Evolutionary conservation across 2,329 filamentous ascomycete genomes (phyloP), one percentile per base, ranked within the genome.

Genomic region (Fusarium virguliforme): DNA sequence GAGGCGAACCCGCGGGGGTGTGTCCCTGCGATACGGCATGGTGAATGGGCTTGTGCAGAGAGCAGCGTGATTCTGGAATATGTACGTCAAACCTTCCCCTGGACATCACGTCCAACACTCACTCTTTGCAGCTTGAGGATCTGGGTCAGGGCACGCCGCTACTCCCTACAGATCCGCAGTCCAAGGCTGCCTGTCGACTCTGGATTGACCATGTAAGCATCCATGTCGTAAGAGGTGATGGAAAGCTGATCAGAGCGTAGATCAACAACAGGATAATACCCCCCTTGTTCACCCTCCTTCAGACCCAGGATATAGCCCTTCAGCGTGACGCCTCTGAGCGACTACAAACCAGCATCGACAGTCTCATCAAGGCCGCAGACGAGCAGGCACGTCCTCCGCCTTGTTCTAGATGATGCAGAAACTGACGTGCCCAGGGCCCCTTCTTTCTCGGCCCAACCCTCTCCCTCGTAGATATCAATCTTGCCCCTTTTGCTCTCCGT

Each of bases 31-130:
- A 86, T 97, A 64, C 86, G 90, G 40, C 91, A 96, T 79, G 92
- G 91, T 10, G 89, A 93, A 68, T 97, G 93, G 93, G 90, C 91
- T 0, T 94, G 91, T 75, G 91, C 94, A 76, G 94, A 97, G 78
- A 95, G 92, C 74, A 89, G 89, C 1, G 91, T 97, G 4, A 87
- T 97, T 74, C 86, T 97, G 79, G 94, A 97, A 91, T 97, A 97
- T 80, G 90, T 93, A 82, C 72, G 87, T 30, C 28, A 18, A n/a
- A 13, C 10, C 4, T 4, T 12, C n/a, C n/a, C n/a, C n/a, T 12
- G 6, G 24, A 28, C 2, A 48, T 9, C 1, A 12, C 35, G 24
- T 24, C n/a, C 18, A 18, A 30, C 15, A 37, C 12, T 28, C 9
- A n/a, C n/a, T n/a, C n/a, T n/a, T 8, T 10, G 5, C n/a, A 79